Evolutionary conservation across 2,329 filamentous ascomycete species (phyloP).

Genomic region (Paraconiothyrium brasiliense): DNA sequence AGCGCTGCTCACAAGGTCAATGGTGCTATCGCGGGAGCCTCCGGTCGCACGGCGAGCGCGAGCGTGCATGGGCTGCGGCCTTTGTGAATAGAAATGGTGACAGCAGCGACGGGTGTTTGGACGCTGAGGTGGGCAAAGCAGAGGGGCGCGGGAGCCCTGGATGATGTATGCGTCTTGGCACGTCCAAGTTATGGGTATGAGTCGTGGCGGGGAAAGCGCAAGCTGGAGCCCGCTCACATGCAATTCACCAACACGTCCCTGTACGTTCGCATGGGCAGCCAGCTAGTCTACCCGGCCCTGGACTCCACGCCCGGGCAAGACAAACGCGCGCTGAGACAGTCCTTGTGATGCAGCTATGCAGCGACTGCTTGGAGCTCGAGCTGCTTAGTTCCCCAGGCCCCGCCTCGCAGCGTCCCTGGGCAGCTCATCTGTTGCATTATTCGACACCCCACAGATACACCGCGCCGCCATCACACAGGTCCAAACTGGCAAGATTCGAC

Average conservation of each 20-base stretch:
- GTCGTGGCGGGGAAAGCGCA: slow-evolving; percentile 24
- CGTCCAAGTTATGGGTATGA: slow-evolving; percentile 27
- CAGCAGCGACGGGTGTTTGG: slow-evolving; percentile 5
- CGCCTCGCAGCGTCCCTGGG: slow-evolving; percentile 9
- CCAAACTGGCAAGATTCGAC: background rate
- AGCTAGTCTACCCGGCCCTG: background rate
- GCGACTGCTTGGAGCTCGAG: slow-evolving; percentile 29
- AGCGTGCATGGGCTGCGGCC: slow-evolving; percentile 26
- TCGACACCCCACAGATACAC: slow-evolving; percentile 3
- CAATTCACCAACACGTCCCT: slow-evolving; percentile 18
- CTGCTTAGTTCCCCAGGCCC: slow-evolving; percentile 29
- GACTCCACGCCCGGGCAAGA: slow-evolving; percentile 13
- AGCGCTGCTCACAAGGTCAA: slow-evolving; percentile 27
- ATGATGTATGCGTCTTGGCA: slow-evolving; percentile 39
- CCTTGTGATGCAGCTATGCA: slow-evolving; percentile 28
- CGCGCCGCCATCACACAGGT: background rate
- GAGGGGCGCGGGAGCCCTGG: slow-evolving; percentile 14
- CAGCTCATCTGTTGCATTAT: background rate
- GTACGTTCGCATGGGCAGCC: slow-evolving; percentile 1
- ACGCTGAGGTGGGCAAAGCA: slow-evolving; percentile 11
- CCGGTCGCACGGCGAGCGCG: slow-evolving; percentile 25
- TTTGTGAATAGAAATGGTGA: slow-evolving; percentile 17
- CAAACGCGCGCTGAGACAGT: slow-evolving; percentile 15
- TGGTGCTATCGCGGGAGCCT: slow-evolving; percentile 20
- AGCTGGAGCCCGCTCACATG: slow-evolving; percentile 25